Base-by-base conservation (phyloP, 2,329 filamentous ascomycete genomes). In the Dactylellina cionopaga region DNA sequence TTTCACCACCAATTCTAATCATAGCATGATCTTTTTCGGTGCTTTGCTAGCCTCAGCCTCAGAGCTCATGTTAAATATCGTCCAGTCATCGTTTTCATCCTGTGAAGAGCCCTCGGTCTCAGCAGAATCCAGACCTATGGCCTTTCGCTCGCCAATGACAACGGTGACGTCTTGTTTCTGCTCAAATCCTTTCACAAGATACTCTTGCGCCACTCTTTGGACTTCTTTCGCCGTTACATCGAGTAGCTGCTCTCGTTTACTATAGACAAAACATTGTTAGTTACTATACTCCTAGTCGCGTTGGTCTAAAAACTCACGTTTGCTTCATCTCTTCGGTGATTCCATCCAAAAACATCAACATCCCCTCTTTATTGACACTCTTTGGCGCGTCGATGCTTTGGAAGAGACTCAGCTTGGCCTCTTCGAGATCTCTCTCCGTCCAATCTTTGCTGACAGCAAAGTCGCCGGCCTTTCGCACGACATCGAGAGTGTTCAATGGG, bases 391-490 rank as follows among this genome's bases (percentile, higher is more conserved):
- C 95, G 7, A 97, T 87, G 33, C 87, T 85, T 81, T 99, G 93
- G 84, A 99, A 99, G 10, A 96, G 90, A 25, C 91, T 92, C 37
- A 99, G 87, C 82, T 99, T 99, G 74, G 95, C 95, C 80, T 99
- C 95, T 78, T 98, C 94, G 1, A 99, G 84, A 79, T 99, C 93
- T 35, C 89, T 88, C 22, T 90, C 88, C 0, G 88, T 88, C 92
- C 92, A 98, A 64, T 88, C 80, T 77, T 90, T 90, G 76, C 96
- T 89, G 9, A 88, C 85, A 0, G 93, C 95, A 88, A 92, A 97
- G 22, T 85, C 83, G 0, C 94, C 95, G 0, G 92, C 91, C 64
- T 90, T 89, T 29, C 86, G 84, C 88, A 97, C 96, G 71, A 97
- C 91, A 63, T 86, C 87, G 75, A 98, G 83, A 0, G 92, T 94